phyloP scores from a whole-genome alignment of 768 basidiomycete species.

The Leccinum sublutescens region DNA sequence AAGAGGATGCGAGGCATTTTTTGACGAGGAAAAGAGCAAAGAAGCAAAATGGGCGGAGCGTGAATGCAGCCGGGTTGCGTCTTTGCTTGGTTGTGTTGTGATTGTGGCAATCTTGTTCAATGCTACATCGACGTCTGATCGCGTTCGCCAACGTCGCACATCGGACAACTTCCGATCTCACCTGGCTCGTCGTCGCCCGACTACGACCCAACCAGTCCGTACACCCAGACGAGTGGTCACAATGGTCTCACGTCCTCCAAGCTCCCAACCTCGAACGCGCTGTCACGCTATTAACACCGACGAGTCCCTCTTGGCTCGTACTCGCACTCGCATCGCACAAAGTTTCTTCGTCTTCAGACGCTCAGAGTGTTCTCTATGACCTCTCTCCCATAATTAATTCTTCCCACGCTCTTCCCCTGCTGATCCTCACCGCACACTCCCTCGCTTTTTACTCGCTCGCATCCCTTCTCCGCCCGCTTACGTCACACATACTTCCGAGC shows the following conservation, averaged over 20 bases:
- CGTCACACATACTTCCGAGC: slow-evolving; percentile 36
- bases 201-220: slow-evolving; percentile 12
- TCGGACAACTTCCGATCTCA: slow-evolving; percentile 36
- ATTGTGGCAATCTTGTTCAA: slow-evolving; percentile 27
- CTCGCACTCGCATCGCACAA: slow-evolving; percentile 48
- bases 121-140: slow-evolving; percentile 6
- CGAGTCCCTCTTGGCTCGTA: slow-evolving; percentile 53
- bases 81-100: slow-evolving; percentile 33
- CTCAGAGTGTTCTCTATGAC: slow-evolving; percentile 41
- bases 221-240: slow-evolving; percentile 38
- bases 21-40: slow-evolving; percentile 17
- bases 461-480: slow-evolving; percentile 43
- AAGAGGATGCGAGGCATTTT: slow-evolving; percentile 81
- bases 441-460: slow-evolving; percentile 52
- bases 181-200: slow-evolving; percentile 42
- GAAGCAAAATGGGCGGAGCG: slow-evolving; percentile 29
- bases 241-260: slow-evolving; percentile 39
- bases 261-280: slow-evolving; percentile 36
- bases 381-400: slow-evolving; percentile 34
- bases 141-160: slow-evolving; percentile 36
- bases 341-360: slow-evolving; percentile 46
- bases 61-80: slow-evolving; percentile 19
- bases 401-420: slow-evolving; percentile 9
- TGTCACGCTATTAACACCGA: slow-evolving; percentile 17
- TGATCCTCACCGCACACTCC: slow-evolving; percentile 37